Percentiles rank a stretch among this genome's conserved stretches.
Conservation (phyloP, 225 moss, liverwort and hornwort genomes). For the Takakia lepidozioides region DNA sequence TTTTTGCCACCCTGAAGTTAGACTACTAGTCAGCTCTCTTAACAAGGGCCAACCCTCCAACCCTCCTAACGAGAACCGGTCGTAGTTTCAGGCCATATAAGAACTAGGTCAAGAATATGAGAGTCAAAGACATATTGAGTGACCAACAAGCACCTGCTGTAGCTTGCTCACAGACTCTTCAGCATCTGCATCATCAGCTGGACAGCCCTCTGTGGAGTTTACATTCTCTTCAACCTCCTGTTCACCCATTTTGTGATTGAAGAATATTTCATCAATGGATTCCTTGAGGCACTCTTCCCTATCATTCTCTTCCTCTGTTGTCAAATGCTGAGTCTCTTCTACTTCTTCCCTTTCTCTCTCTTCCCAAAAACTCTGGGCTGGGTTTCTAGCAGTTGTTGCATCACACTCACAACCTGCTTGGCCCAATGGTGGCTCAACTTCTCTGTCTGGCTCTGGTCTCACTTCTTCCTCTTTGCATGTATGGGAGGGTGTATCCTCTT, state of each 20-base stretch:
- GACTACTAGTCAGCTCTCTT: too few relatives aligned
- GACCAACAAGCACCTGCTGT: constrained; percentile 23
- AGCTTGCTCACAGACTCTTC: constrained; percentile 28
- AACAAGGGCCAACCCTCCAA: too few relatives aligned
- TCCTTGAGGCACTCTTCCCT: constrained; percentile 45
- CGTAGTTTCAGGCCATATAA: too few relatives aligned
- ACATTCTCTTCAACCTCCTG: constrained; percentile 19
- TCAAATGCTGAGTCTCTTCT: constrained; percentile 45
- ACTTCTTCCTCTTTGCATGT: constrained; percentile 15
- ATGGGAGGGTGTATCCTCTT: constrained; percentile 15
- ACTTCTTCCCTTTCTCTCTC: too few relatives aligned
- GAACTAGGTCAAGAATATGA: not conserved
- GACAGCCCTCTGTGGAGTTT: constrained; percentile 4
- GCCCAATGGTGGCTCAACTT: constrained; percentile 26
- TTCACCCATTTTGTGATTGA: constrained; percentile 35
- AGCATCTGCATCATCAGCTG: constrained; percentile 9
- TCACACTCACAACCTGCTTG: constrained; percentile 14
- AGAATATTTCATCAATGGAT: constrained; percentile 46
- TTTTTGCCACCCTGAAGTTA: not conserved
- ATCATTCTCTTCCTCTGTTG: constrained; percentile 47
- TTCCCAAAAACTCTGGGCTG: constrained; percentile 15
- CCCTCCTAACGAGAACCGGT: too few relatives aligned
- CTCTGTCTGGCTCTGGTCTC: constrained; percentile 10
- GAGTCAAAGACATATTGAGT: not conserved
- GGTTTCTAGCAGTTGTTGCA: constrained; percentile 12